These are phyloP conservation scores for Sclerotinia minor DNA, from an alignment of 2,329 filamentous ascomycete species.

Conservation along the genomic window DNA sequence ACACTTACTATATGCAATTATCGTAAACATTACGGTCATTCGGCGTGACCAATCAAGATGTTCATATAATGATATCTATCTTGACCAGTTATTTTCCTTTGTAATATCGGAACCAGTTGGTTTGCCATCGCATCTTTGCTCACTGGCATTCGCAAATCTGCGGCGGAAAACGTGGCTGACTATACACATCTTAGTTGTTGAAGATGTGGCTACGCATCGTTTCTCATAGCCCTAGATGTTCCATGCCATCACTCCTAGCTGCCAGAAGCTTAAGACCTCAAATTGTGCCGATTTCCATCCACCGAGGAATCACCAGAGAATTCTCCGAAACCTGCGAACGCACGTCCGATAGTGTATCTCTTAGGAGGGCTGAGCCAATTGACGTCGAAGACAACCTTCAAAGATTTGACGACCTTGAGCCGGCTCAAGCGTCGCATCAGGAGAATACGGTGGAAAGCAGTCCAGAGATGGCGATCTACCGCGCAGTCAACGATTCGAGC, in stretches of 20 bases:
- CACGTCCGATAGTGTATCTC: not conserved
- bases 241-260: not conserved
- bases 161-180: not conserved
- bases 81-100: not conserved
- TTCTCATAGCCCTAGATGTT: constrained; percentile 1
- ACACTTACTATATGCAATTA: not conserved
- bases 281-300: not conserved
- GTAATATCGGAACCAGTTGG: not conserved
- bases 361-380: not conserved
- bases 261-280: not conserved
- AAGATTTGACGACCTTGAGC: not conserved
- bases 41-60: not conserved
- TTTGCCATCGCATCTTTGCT: not conserved
- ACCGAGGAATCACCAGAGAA: not conserved
- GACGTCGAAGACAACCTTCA: not conserved
- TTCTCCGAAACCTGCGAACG: not conserved
- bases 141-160: constrained; percentile 9
- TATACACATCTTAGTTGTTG: not conserved
- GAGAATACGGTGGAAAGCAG: not conserved
- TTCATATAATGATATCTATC: not conserved
- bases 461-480: not conserved
- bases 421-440: not conserved
- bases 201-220: constrained; percentile 10
- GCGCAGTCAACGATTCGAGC: not conserved
- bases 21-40: constrained; percentile 3